Base-by-base conservation (phyloP, 352 stramenopile species). In the Achlya hypogyna region DNA sequence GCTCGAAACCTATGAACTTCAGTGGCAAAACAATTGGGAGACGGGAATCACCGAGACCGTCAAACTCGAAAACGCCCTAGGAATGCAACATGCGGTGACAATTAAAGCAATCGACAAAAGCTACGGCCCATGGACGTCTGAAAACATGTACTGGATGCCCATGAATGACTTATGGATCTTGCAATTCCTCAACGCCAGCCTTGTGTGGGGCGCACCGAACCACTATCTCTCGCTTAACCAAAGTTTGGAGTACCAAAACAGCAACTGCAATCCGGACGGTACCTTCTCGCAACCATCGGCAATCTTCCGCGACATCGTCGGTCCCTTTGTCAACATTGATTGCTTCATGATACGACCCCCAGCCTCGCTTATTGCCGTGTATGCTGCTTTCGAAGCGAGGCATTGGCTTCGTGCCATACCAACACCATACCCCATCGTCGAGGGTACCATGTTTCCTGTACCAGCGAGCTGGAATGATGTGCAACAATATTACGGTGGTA, bases 251-350 rank as follows among this genome's bases (percentile, higher is more conserved):
- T 12, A 38, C 12, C 8, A 22, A 1, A 16, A 35, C 25, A 10
- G n/a, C 12, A 10, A 27, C 31, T 20, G 14, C 25, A 56, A 56
- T 20, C 10, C 49, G 8, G 25, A 10, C 2, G 49, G 49, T 35
- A 16, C 12, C 4, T n/a, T 56, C 49, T 38, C 49, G 12, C 12
- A 35, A 16, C 49, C 20, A 51, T 14, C 34, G 12, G 12, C 12
- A 8, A 49, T 32, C 5, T 63, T 63, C 27, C 54, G 23, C 28
- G 14, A 22, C n/a, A 56, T 6, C 22, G 42, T 63, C 54, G 54
- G 54, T 12, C 54, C 54, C 29, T 63, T 32, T n/a, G n/a, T 63
- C 54, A 35, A n/a, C 8, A 35, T 63, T 14, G 54, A 63, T 49
- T 27, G 18, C 6, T 63, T 16, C 16, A 9, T 34, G 3, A 14